phyloP scores from a whole-genome alignment of 345 rosid genomes.

The Euphorbia peplus region DNA sequence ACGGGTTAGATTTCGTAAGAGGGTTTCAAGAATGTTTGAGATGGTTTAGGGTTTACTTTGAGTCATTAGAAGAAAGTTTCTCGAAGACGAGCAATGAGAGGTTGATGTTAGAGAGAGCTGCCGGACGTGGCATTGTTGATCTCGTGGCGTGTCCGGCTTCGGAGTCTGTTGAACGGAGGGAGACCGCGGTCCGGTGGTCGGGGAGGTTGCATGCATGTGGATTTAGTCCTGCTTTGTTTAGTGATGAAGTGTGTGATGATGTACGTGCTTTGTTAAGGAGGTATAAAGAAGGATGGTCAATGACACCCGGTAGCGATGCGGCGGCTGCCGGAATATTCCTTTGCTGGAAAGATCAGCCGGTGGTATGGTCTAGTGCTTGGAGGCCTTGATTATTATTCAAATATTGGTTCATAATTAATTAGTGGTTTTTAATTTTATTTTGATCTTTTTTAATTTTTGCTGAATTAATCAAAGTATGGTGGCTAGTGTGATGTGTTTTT shows the following conservation, averaged over 20 bases:
- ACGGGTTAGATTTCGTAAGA: slow-evolving; percentile 58
- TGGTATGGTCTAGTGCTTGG: slow-evolving; percentile 98
- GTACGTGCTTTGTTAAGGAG: slow-evolving; percentile 87
- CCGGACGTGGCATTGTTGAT: slow-evolving; percentile 75
- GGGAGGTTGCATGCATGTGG: slow-evolving; percentile 57
- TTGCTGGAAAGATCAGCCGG: slow-evolving; percentile 91
- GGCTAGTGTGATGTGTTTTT: slow-evolving; percentile 46
- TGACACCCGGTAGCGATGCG: slow-evolving; percentile 60
- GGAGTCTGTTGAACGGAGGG: slow-evolving; percentile 71
- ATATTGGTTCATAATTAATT: slow-evolving; percentile 2
- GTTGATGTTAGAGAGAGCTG: slow-evolving; percentile 77
- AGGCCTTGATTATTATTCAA: slow-evolving; percentile 41
- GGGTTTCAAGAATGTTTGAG: slow-evolving; percentile 71
- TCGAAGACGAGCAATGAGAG: slow-evolving; percentile 73
- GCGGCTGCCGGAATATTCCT: slow-evolving; percentile 88
- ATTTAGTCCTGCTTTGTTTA: slow-evolving; percentile 42
- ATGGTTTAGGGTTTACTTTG: slow-evolving; percentile 94
- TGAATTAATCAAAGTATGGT: slow-evolving; percentile 9
- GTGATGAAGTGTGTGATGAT: slow-evolving; percentile 91
- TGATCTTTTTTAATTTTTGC: not conserved
- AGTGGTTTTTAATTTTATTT: not conserved
- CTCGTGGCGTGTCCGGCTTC: slow-evolving; percentile 68
- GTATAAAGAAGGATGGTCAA: slow-evolving; percentile 91
- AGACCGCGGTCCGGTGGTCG: slow-evolving; percentile 76
- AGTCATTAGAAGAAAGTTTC: slow-evolving; percentile 76